These are phyloP conservation scores for Xylariaceae sp. DNA, from an alignment of 2,329 filamentous ascomycete genomes.

Conservation along the genomic window DNA sequence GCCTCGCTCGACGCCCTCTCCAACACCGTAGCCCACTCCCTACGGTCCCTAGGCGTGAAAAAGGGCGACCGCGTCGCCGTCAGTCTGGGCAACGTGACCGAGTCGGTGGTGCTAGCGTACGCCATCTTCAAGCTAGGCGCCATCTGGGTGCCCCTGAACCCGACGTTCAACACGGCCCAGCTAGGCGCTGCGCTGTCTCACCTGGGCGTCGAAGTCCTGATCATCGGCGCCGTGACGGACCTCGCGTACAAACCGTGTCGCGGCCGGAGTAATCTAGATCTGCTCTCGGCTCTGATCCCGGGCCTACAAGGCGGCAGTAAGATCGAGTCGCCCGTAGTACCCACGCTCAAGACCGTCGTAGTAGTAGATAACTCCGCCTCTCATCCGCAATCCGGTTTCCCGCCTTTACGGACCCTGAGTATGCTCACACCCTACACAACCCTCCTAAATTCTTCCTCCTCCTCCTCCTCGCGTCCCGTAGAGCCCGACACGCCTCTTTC, in stretches of 20 bases:
- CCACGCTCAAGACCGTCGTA: conserved; percentile 64
- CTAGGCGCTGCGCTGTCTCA: conserved; percentile 73
- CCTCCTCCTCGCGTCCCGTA: conserved; percentile 32
- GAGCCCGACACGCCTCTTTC: conserved; percentile 43
- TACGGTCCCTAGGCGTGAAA: conserved; percentile 63
- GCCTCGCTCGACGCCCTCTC: conserved; percentile 67
- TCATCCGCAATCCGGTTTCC: conserved; percentile 43
- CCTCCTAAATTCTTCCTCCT: conserved; percentile 31
- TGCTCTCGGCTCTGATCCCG: conserved; percentile 43
- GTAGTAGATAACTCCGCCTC: conserved; percentile 68
- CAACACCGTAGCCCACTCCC: conserved; percentile 66
- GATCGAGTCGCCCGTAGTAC: conserved; percentile 48
- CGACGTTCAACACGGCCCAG: conserved; percentile 76
- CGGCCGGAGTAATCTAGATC: conserved; percentile 47
- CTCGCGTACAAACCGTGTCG: conserved; percentile 58
- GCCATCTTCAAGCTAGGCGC: conserved; percentile 93
- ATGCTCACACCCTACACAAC: conserved; percentile 42
- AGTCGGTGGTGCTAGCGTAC: conserved; percentile 81
- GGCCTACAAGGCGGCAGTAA: conserved; percentile 22
- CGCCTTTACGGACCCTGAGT: conserved; percentile 33
- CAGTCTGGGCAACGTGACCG: conserved; percentile 76
- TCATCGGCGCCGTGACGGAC: conserved; percentile 85
- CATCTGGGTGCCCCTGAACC: conserved; percentile 88
- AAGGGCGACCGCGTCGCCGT: conserved; percentile 84
- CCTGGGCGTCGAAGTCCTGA: conserved; percentile 64